Evolutionary conservation across 257 asterid genomes (phyloP).

Genomic region (Avicennia marina): DNA sequence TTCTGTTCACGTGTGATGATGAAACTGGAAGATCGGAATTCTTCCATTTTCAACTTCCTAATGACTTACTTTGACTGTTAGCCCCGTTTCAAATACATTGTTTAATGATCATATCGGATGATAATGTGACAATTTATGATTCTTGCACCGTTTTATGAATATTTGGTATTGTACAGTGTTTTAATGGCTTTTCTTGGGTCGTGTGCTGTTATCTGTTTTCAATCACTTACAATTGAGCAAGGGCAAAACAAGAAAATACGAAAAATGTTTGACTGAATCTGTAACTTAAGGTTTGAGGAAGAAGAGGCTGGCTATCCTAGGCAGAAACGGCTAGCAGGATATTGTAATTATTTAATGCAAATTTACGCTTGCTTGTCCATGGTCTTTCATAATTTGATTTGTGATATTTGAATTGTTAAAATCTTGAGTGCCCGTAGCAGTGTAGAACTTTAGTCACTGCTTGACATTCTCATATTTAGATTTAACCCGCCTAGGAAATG

Average conservation of each 20-base stretch:
- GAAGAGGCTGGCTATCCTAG: conserved; percentile 76
- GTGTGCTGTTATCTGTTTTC: background rate
- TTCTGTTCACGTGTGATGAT: background rate
- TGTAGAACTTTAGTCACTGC: no score
- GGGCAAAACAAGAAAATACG: background rate
- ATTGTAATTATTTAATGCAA: conserved; percentile 55
- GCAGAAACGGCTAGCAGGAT: conserved; percentile 77
- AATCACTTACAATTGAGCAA: background rate
- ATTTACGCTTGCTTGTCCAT: background rate
- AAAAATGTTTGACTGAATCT: background rate
- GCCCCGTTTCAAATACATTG: no score
- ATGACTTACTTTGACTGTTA: background rate
- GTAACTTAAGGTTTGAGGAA: conserved; percentile 52
- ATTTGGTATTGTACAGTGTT: background rate
- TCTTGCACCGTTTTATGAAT: background rate
- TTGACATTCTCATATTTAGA: background rate
- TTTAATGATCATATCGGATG: no score
- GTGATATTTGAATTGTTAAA: background rate
- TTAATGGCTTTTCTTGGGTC: background rate
- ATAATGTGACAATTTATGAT: no score
- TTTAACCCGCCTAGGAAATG: background rate
- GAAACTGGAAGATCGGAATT: background rate
- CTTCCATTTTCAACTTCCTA: background rate
- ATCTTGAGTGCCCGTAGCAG: background rate
- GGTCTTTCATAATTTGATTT: background rate